A percentile compares a stretch with the other conserved stretches of the same genome.
phyloP scores from a whole-genome alignment of 495 filamentous ascomycete species.

The Penicillium atrosanguineum region DNA sequence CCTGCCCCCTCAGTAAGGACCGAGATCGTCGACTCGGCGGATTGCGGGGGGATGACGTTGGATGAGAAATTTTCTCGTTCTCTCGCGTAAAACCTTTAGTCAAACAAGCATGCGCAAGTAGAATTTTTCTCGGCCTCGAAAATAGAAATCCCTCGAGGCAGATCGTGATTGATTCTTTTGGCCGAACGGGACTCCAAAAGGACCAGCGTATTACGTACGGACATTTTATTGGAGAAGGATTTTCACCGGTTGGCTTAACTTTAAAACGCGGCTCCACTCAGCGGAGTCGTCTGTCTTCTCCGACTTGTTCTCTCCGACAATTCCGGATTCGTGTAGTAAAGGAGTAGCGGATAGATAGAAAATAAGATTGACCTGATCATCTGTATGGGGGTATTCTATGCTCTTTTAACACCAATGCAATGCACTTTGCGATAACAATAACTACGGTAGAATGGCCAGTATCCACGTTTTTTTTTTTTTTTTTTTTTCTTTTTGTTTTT shows the following conservation, averaged over 20 bases:
- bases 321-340: too few species aligned
- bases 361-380: too few species aligned
- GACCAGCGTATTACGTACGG: slow-evolving; percentile 28
- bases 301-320: too few species aligned
- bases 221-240: slow-evolving; percentile 18
- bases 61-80: slow-evolving; percentile 9
- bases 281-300: not conserved
- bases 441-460: not conserved
- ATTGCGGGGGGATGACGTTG: slow-evolving; percentile 19
- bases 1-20: slow-evolving; percentile 7
- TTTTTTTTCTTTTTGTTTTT: too few species aligned
- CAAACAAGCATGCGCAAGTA: not conserved
- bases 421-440: not conserved
- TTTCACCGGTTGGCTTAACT: slow-evolving; percentile 12
- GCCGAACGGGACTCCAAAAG: slow-evolving; percentile 23
- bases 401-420: not conserved
- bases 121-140: not conserved
- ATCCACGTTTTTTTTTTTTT: too few species aligned
- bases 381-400: not conserved
- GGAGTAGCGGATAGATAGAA: too few species aligned
- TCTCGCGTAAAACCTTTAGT: not conserved
- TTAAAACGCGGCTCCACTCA: slow-evolving; percentile 12
- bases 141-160: not conserved
- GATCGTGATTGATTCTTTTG: slow-evolving; percentile 26
- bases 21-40: slow-evolving; percentile 2